These are phyloP conservation scores for Arthrobotrys musiformis DNA, from an alignment of 2,329 filamentous ascomycete species.

Conservation along the genomic window DNA sequence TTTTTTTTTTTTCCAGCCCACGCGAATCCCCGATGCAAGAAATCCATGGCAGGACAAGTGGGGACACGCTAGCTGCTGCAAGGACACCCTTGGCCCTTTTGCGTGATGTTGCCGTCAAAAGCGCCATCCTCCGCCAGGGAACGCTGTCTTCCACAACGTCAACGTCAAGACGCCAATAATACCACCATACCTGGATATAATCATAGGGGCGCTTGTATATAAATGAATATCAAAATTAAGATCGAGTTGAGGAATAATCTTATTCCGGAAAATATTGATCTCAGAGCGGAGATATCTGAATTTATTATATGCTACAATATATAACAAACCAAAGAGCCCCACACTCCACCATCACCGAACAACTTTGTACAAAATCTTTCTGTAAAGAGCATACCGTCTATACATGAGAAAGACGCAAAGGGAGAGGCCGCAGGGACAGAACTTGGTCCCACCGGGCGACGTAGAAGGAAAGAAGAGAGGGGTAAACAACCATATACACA, in stretches of 20 bases:
- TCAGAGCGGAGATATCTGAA: slow-evolving; percentile 56
- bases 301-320: slow-evolving; percentile 54
- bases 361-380: slow-evolving; percentile 53
- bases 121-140: slow-evolving; percentile 5
- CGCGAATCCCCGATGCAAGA: slow-evolving; percentile 16
- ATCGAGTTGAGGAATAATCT: neutral
- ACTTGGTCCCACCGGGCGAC: slow-evolving; percentile 58
- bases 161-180: too few relatives aligned
- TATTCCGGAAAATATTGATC: slow-evolving; percentile 2
- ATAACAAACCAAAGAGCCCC: slow-evolving; percentile 50
- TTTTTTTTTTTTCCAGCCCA: slow-evolving; percentile 1
- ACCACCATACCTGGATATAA: too few relatives aligned
- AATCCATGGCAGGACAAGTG: slow-evolving; percentile 28
- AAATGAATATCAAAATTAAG: too few relatives aligned
- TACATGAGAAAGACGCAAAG: slow-evolving; percentile 50
- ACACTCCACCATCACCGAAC: slow-evolving; percentile 20
- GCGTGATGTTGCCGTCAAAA: slow-evolving; percentile 32
- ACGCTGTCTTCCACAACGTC: neutral
- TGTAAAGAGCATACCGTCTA: slow-evolving; percentile 47
- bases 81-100: slow-evolving; percentile 32
- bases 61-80: slow-evolving; percentile 19
- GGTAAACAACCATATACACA: slow-evolving; percentile 58
- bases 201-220: too few relatives aligned
- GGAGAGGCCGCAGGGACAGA: slow-evolving; percentile 2
- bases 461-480: slow-evolving; percentile 59